Evolutionary conservation across 1,139 yeast species (phyloP).

Genomic region (Suhomyces ambrosiae): DNA sequence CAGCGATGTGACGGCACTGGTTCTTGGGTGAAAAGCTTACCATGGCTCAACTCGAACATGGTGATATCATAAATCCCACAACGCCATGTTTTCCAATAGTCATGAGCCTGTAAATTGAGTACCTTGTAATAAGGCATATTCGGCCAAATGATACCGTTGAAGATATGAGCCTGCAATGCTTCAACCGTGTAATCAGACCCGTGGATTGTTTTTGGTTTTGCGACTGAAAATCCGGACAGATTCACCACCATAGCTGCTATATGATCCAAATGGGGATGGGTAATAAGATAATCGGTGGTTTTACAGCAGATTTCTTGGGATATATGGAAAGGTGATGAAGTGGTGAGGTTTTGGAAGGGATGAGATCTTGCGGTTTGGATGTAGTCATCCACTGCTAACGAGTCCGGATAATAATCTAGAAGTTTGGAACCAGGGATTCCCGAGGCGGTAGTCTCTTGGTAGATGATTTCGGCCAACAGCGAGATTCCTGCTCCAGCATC

Average conservation of each 20-base stretch:
- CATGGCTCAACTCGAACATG: slow-evolving; percentile 46
- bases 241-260: slow-evolving; percentile 68
- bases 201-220: slow-evolving; percentile 43
- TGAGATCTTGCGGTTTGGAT: slow-evolving; percentile 22
- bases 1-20: neutral
- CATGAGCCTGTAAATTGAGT: slow-evolving; percentile 24
- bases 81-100: slow-evolving; percentile 18
- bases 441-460: slow-evolving; percentile 21
- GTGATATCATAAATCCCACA: slow-evolving; percentile 25
- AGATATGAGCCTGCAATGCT: slow-evolving; percentile 56
- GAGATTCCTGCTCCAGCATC: slow-evolving; percentile 83
- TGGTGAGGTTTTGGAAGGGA: slow-evolving; percentile 32
- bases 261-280: slow-evolving; percentile 90
- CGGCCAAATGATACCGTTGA: slow-evolving; percentile 85
- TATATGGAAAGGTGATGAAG: slow-evolving; percentile 20
- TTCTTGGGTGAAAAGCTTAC: slow-evolving; percentile 20
- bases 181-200: slow-evolving; percentile 58
- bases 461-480: slow-evolving; percentile 55
- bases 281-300: slow-evolving; percentile 54
- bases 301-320: slow-evolving; percentile 36
- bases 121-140: slow-evolving; percentile 49
- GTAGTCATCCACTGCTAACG: slow-evolving; percentile 23
- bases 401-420: slow-evolving; percentile 30
- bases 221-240: slow-evolving; percentile 55
- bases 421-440: slow-evolving; percentile 16